Base-by-base conservation (phyloP, 768 basidiomycete genomes). In the Cystobasidium ongulense region DNA sequence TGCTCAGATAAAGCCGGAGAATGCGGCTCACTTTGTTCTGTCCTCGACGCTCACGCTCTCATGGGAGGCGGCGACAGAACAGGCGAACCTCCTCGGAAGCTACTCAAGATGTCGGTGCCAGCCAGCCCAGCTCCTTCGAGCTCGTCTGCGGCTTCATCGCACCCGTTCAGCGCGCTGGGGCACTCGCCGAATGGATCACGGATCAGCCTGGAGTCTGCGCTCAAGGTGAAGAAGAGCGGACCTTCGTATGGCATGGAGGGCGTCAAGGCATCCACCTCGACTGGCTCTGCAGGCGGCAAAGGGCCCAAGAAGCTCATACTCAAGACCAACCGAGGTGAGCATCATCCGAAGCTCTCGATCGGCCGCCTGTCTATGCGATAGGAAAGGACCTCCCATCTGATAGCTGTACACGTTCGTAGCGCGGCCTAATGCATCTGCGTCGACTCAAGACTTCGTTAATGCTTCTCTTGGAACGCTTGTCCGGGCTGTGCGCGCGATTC, bases 401-500 rank as follows among this genome's bases (percentile, higher is more conserved):
- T 71, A 10, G 8, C 68, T 57, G 7, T 35, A 4, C 29, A 29
- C 15, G 31, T 5, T 27, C 72, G 13, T 27, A 59, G 57, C 57
- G 11, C 57, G 57, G 13, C 57, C 57, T 8, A 5, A 29, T 27
- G 27, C 17, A 11, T 5, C 25, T 50, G 5, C 35, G 25, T 54
- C 73, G 23, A 31, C 5, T 7, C 64, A 59, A 21, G 46, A 76
- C 36, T 72, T 61, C 71, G 36, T 29, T 8, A 23, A 59, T 13
- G 43, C 38, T 0, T 61, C 78, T 0, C 21, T 78, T 35, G 1
- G 21, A 1, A 77, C 78, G 36, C 75, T 79, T 64, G 70, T 75
- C 15, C 77, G 78, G n/a, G 73, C 78, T 4, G 72, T 75, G 8
- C 75, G 78, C 5, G 77, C 78, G 11, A 78, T 79, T 64, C 70